Evolutionary conservation across 257 asterid genomes (phyloP), one percentile per base, ranked within the genome.

Genomic region (Salvia hispanica): DNA sequence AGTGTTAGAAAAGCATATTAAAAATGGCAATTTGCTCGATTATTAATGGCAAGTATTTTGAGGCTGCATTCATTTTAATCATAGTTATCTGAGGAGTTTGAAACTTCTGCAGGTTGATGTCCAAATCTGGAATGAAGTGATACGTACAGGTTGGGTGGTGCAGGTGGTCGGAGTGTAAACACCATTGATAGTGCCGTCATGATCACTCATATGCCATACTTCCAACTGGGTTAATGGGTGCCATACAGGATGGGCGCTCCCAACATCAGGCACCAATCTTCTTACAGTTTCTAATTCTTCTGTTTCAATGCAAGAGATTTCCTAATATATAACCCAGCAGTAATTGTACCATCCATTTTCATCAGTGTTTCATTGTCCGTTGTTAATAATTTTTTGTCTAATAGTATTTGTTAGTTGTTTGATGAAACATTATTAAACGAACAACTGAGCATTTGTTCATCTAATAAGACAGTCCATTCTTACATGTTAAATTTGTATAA

Each of bases 181-280:
- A 90, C 97, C 58, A 93, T 97, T 25, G 84, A 90, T 74, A 93
- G 99, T 80, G 99, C 99, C 75, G 99, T 93, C 57, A 90, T 97
- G 83, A 60, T 93, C 64, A 88, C 96, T 79, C 99, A 90, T 75
- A 44, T 86, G 46, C 99, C 99, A n/a, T n/a, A n/a, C n/a, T n/a
- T n/a, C n/a, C n/a, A 9, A 78, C 97, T 0, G 97, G 97, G 46
- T 72, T 93, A 72, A 80, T 90, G 37, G 84, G 90, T 74, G 50
- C 97, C 79, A 93, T 88, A 85, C 99, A 90, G 75, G 97, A 93
- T 62, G 97, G 90, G 70, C 83, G 97, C 71, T 93, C 99, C 79
- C 97, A 93, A 77, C 97, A 90, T 75, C 82, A 73, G 97, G 97
- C 83, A 77, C 71, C 67, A 71, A 36, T 59, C 58, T 16, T 33